phyloP scores from a whole-genome alignment of 352 stramenopile species.

The Phytophthora pistaciae region DNA sequence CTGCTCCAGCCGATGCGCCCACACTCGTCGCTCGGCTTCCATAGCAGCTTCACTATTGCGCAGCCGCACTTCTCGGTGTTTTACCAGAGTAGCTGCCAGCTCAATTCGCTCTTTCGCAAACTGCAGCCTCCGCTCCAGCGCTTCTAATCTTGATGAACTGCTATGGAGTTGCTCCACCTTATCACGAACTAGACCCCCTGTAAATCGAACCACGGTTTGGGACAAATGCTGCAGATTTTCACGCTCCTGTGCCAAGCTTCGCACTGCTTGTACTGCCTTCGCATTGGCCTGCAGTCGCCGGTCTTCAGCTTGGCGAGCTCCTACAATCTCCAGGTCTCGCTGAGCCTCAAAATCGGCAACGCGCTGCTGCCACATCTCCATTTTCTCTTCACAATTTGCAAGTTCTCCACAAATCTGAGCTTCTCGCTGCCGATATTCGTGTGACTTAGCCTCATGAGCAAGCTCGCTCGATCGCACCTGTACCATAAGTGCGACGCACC shows the following conservation, averaged over 20 bases:
- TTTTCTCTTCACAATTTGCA: slow-evolving; percentile 34
- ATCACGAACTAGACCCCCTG: slow-evolving; percentile 50
- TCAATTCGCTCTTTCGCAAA: slow-evolving; percentile 50
- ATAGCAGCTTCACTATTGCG: slow-evolving; percentile 78
- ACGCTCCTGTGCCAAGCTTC: slow-evolving; percentile 58
- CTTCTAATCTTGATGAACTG: slow-evolving; percentile 41
- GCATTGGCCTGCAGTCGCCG: slow-evolving; percentile 35
- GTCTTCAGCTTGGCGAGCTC: slow-evolving; percentile 33
- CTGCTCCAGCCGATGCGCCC: slow-evolving; percentile 39
- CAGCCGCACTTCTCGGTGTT: slow-evolving; percentile 61
- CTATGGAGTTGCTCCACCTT: slow-evolving; percentile 56
- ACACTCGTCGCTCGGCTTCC: slow-evolving; percentile 50
- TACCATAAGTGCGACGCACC: slow-evolving; percentile 69
- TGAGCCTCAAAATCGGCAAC: slow-evolving; percentile 64
- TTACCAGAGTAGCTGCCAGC: slow-evolving; percentile 49
- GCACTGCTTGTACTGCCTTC: slow-evolving; percentile 61
- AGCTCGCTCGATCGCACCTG: slow-evolving; percentile 56
- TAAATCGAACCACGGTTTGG: slow-evolving; percentile 54
- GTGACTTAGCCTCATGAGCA: slow-evolving; percentile 6
- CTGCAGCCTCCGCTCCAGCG: slow-evolving; percentile 49
- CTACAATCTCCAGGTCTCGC: slow-evolving; percentile 60
- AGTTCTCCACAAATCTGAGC: slow-evolving; percentile 17
- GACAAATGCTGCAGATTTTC: slow-evolving; percentile 54
- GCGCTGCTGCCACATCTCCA: slow-evolving; percentile 66
- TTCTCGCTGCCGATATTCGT: slow-evolving; percentile 17